Percentiles rank a stretch among this genome's conserved stretches.
Conservation (phyloP, 1,284 basidiomycete genomes). For the Ceratobasidium sp. region DNA sequence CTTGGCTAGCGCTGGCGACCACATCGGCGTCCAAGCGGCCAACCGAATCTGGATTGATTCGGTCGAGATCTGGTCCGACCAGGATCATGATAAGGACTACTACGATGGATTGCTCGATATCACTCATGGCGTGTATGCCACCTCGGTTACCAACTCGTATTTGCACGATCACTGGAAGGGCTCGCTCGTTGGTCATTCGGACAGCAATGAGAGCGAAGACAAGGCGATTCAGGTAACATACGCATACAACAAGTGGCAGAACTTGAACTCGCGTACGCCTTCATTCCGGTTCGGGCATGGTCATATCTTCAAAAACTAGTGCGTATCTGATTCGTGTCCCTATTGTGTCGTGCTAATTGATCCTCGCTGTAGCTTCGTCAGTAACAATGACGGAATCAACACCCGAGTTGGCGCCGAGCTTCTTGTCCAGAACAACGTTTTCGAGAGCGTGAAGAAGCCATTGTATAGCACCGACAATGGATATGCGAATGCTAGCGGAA, state of each 20-base stretch:
- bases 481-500: constrained; percentile 5
- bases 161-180: constrained; percentile 56
- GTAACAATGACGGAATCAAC: constrained; percentile 55
- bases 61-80: constrained; percentile 54
- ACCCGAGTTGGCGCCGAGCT: constrained; percentile 39
- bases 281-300: constrained; percentile 49
- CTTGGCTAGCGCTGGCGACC: constrained; percentile 54
- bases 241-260: constrained; percentile 40
- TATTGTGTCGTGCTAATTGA: neutral
- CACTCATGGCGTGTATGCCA: constrained; percentile 50
- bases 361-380: constrained; percentile 46
- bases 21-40: constrained; percentile 50
- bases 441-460: constrained; percentile 22
- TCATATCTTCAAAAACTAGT: constrained; percentile 33
- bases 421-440: constrained; percentile 39
- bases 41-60: constrained; percentile 54
- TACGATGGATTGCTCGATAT: constrained; percentile 36
- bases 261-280: constrained; percentile 45
- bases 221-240: constrained; percentile 37
- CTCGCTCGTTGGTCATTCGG: constrained; percentile 55
- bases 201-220: constrained; percentile 49
- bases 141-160: constrained; percentile 54
- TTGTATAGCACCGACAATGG: constrained; percentile 25
- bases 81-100: constrained; percentile 54
- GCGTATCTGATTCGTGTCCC: neutral